Conservation (phyloP, 768 basidiomycete species). For the Ramaria rubella region DNA sequence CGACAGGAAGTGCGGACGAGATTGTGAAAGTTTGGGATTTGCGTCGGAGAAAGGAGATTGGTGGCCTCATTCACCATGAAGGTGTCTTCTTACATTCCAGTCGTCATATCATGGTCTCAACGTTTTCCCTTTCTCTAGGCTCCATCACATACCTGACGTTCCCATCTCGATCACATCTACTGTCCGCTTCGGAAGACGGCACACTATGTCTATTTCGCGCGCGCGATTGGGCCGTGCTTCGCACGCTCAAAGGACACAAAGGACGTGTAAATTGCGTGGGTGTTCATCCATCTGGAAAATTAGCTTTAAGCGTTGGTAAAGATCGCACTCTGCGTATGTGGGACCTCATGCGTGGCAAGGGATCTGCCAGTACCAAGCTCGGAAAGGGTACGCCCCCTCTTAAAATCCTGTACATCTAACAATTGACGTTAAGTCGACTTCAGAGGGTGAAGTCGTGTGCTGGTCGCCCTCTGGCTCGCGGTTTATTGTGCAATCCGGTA, state of each 20-base stretch:
- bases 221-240: constrained; percentile 88
- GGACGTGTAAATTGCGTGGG: constrained; percentile 86
- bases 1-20: constrained; percentile 93
- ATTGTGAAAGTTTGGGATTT: constrained; percentile 97
- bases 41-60: constrained; percentile 84
- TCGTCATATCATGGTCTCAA: background rate
- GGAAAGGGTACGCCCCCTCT: constrained; percentile 59
- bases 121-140: constrained; percentile 39
- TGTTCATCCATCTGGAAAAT: constrained; percentile 88
- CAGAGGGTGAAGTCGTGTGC: constrained; percentile 89
- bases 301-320: constrained; percentile 85
- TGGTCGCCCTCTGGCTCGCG: constrained; percentile 76
- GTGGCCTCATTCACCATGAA: constrained; percentile 90
- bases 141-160: constrained; percentile 87
- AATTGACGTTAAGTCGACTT: background rate
- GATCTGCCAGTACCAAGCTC: constrained; percentile 81
- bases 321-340: constrained; percentile 93
- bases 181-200: constrained; percentile 91
- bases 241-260: constrained; percentile 87
- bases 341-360: constrained; percentile 95
- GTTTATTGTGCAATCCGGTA: constrained; percentile 74
- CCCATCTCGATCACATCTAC: constrained; percentile 80
- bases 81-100: constrained; percentile 39
- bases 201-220: constrained; percentile 86
- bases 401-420: background rate